Conservation (phyloP, 2,329 filamentous ascomycete species). For the Aspergillus hortae region DNA sequence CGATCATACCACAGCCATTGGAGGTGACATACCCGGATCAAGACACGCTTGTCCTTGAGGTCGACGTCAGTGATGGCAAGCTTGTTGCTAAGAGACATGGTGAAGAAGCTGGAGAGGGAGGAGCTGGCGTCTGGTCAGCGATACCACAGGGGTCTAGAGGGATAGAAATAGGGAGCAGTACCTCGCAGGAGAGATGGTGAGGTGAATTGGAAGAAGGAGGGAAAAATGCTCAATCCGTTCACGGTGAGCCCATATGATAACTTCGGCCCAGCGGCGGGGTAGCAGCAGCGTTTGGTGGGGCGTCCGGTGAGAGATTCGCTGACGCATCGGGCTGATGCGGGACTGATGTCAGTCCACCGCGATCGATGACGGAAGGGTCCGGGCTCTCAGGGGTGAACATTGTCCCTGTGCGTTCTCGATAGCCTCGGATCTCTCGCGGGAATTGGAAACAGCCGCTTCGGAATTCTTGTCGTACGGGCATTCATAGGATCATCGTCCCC, state of each 20-base stretch:
- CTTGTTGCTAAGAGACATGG: constrained; percentile 98
- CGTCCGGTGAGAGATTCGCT: constrained; percentile 27
- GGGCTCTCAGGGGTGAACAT: constrained; percentile 21
- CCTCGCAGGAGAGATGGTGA: constrained; percentile 3
- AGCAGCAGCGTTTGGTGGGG: constrained; percentile 20
- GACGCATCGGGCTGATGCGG: constrained; percentile 38
- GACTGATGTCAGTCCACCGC: constrained; percentile 36
- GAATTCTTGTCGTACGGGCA: constrained; percentile 3
- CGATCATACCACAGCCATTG: too few species aligned
- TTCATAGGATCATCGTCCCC: too few species aligned
- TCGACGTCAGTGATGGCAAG: constrained; percentile 95
- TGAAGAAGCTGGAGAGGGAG: constrained; percentile 16
- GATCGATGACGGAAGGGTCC: constrained; percentile 28
- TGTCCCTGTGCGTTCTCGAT: constrained; percentile 15
- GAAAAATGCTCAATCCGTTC: constrained; percentile 16
- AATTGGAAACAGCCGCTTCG: constrained; percentile 17
- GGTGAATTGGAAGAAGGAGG: constrained; percentile 12
- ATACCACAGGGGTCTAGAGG: constrained; percentile 6
- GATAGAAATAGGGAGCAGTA: constrained; percentile 1
- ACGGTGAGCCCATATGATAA: constrained; percentile 20
- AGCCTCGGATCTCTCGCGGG: constrained; percentile 19
- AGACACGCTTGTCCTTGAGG: constrained; percentile 95
- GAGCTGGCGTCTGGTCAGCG: constrained; percentile 8
- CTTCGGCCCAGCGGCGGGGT: constrained; percentile 20
- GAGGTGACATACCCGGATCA: constrained; percentile 75